Evolutionary conservation across 768 basidiomycete species (phyloP).

Genomic region (Trametes cubensis): DNA sequence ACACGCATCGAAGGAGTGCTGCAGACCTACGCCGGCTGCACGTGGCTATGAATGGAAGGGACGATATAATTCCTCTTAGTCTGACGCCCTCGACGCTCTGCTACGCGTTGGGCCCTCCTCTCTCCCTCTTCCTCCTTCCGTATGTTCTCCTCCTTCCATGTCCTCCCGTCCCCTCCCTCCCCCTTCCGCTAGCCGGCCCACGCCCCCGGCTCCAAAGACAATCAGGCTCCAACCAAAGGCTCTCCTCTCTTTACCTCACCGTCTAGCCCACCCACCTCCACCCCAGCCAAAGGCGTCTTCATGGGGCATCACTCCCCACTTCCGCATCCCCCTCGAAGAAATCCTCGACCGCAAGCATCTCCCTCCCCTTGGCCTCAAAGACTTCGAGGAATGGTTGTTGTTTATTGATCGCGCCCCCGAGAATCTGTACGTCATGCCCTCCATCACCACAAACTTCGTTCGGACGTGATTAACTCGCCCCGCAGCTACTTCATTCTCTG

Average conservation of each 20-base stretch:
- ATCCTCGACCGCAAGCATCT: constrained; percentile 76
- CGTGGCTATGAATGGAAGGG: constrained; percentile 18
- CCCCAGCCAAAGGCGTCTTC: constrained; percentile 18
- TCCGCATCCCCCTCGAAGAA: constrained; percentile 71
- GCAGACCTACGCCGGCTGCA: constrained; percentile 10
- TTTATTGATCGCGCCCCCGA: constrained; percentile 78
- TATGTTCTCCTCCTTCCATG: constrained; percentile 21
- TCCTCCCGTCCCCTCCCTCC: constrained; percentile 21
- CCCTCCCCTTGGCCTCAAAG: constrained; percentile 69
- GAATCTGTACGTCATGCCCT: constrained; percentile 58
- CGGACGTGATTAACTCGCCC: constrained; percentile 14
- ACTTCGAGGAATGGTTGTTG: constrained; percentile 70
- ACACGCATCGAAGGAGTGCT: constrained; percentile 6
- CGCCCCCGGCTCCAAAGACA: constrained; percentile 31
- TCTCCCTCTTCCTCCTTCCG: constrained; percentile 2
- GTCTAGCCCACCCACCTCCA: constrained; percentile 26
- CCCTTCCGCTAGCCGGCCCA: constrained; percentile 15
- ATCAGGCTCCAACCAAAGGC: constrained; percentile 38
- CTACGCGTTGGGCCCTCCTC: constrained; percentile 8
- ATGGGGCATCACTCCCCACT: constrained; percentile 59
- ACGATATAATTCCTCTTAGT: constrained; percentile 10
- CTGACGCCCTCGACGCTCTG: background rate
- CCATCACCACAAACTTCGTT: constrained; percentile 1
- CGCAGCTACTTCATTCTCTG: constrained; percentile 78
- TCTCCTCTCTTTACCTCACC: constrained; percentile 41